Base-by-base conservation (phyloP, 75 land plant genomes). In the Azolla pinnata region DNA sequence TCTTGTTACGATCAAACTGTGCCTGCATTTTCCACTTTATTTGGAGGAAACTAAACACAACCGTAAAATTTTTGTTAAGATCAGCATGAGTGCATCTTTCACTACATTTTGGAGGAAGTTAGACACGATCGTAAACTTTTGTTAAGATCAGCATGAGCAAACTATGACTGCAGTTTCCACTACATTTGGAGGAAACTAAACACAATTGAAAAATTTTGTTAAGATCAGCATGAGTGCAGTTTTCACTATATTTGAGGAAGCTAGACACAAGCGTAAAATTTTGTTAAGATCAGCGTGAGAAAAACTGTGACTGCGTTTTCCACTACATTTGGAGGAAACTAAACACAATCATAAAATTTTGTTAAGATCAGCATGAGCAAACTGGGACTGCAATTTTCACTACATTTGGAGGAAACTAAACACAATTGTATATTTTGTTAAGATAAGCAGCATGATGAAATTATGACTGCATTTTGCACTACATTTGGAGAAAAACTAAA, bases 281-380 rank as follows among this genome's bases (percentile, higher is more conserved):
- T n/a, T n/a, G n/a, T n/a, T n/a, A n/a, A n/a, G n/a, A n/a, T n/a
- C n/a, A n/a, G n/a, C n/a, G 18, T 35, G 12, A 35, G 7, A n/a
- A 25, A 38, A 5, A 12, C 9, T 17, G 42, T 42, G 7, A 17
- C 19, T 42, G 59, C 17, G 7, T 7, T 12, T 28, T 7, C 20
- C n/a, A 35, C 20, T n/a, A 4, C 10, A 20, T n/a, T 4, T n/a
- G 38, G 12, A 62, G 52, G 2, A 27, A 10, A 17, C 9, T 2
- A 62, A 20, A 3, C 23, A 10, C 21, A 59, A 55, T 10, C 16
- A n/a, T 8, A 51, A 24, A 20, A 5, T 4, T 62, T 8, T 24
- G 61, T 4, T 24, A 42, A 25, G 31, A 24, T 16, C 7, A 31
- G 28, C 44, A 71, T 38, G 42, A 14, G 52, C 55, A 30, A 23